These are phyloP conservation scores for Collybiopsis confluens DNA, from an alignment of 768 basidiomycete species.

Conservation along the genomic window DNA sequence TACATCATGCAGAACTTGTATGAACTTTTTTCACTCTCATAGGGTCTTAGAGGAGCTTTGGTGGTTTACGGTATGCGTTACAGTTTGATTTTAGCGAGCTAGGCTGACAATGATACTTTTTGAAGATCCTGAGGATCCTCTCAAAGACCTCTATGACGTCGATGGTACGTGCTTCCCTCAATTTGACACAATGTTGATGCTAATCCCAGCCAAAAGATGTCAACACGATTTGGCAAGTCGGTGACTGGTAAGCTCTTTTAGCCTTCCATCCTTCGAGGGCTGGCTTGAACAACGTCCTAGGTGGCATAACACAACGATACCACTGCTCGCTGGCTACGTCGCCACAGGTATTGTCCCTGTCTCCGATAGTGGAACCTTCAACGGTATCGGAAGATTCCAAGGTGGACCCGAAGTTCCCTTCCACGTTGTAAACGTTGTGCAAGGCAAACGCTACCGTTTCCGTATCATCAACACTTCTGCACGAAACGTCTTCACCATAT, in stretches of 20 bases:
- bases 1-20: neutral
- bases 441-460: slow-evolving; percentile 37
- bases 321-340: slow-evolving; percentile 21
- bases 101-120: neutral
- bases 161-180: slow-evolving; percentile 29
- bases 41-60: slow-evolving; percentile 31
- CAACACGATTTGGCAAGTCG: slow-evolving; percentile 8
- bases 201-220: neutral
- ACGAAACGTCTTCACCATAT: slow-evolving; percentile 33
- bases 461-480: slow-evolving; percentile 41
- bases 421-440: slow-evolving; percentile 34
- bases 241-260: neutral
- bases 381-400: slow-evolving; percentile 37
- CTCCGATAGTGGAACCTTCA: slow-evolving; percentile 39
- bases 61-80: slow-evolving; percentile 27
- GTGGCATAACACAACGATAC: slow-evolving; percentile 27
- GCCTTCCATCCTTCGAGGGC: neutral
- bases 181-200: too few species aligned
- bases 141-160: slow-evolving; percentile 35
- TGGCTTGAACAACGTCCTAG: slow-evolving; percentile 35
- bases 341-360: slow-evolving; percentile 24
- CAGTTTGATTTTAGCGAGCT: neutral
- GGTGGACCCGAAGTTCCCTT: slow-evolving; percentile 32
- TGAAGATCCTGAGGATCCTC: slow-evolving; percentile 36
- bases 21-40: neutral